Evolutionary conservation across 108 stramenopile genomes (phyloP), one percentile per base, ranked within the genome.

Genomic region (Mayamaea pseudoterrestris): DNA sequence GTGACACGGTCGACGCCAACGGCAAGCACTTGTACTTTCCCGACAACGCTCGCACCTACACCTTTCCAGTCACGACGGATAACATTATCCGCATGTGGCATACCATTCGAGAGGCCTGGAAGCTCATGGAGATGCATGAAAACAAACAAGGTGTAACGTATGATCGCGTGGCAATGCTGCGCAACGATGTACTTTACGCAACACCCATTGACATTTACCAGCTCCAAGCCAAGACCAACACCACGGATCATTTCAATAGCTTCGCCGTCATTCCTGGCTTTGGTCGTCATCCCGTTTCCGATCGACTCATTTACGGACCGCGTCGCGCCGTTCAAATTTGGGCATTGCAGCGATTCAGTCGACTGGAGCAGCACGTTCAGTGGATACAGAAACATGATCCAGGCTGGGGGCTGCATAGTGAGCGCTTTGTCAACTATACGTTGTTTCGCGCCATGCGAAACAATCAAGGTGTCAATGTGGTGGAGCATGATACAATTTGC

Each of bases 241-340:
- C 23, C 2, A 39, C n/a, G n/a, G 55, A 71, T 47, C 26, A 31
- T 40, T 13, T 45, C 26, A 61, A 65, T 28, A 8, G 35, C 26
- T 30, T 59, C 17, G 47, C 58, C n/a, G 56, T 61, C n/a, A 34
- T 47, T 9, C 43, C 64, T 0, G 35, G 22, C 0, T 69, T 69
- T 56, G 64, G 51, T 20, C 24, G 37, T 36, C 41, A 40, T 18
- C 68, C 67, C 0, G 50, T 73, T 30, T 69, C 58, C 51, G 65
- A 69, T 61, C 69, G 78, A 20, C 61, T 74, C 53, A 44, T 74
- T 13, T 68, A 69, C 54, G 73, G 78, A 14, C 58, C 66, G 9
- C 60, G 61, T 47, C 55, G 66, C 5, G 69, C 66, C 6, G 63
- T 71, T 24, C 63, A 66, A 30, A 51, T 72, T 35, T 79, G 78